Percentiles rank a stretch among this genome's conserved stretches.
Evolutionary conservation across 768 basidiomycete species (phyloP).

Genomic region (Termitomyces sp.): DNA sequence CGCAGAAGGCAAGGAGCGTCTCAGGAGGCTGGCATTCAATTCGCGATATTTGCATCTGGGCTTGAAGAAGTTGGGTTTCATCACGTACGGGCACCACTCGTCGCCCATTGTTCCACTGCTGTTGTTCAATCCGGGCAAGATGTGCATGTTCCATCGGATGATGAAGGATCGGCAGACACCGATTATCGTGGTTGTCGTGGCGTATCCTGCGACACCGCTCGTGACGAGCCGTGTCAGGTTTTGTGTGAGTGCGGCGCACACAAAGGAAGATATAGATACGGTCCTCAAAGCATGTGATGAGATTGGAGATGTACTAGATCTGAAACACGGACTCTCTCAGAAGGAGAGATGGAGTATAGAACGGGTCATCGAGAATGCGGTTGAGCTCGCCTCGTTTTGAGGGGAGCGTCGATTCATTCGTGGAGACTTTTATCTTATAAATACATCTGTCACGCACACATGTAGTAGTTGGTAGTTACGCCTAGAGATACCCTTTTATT

Average conservation of each 20-base stretch:
- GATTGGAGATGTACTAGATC: slow-evolving; percentile 81
- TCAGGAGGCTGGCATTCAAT: slow-evolving; percentile 92
- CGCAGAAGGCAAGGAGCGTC: slow-evolving; percentile 72
- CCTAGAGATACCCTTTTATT: neutral
- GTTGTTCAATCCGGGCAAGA: slow-evolving; percentile 90
- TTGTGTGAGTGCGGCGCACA: slow-evolving; percentile 92
- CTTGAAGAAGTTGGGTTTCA: slow-evolving; percentile 89
- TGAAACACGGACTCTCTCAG: slow-evolving; percentile 65
- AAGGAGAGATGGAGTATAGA: slow-evolving; percentile 75
- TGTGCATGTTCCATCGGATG: slow-evolving; percentile 85
- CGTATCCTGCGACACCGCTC: slow-evolving; percentile 86
- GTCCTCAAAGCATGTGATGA: slow-evolving; percentile 87
- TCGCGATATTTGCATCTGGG: slow-evolving; percentile 85
- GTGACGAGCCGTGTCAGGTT: slow-evolving; percentile 87
- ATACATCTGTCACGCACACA: neutral
- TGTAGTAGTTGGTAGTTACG: neutral
- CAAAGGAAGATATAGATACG: slow-evolving; percentile 92
- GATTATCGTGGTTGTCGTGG: slow-evolving; percentile 85
- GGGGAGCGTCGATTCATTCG: neutral
- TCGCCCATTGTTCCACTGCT: slow-evolving; percentile 93
- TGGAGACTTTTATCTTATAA: neutral
- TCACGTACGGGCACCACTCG: slow-evolving; percentile 87
- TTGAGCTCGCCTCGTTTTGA: slow-evolving; percentile 48
- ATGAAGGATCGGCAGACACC: slow-evolving; percentile 79
- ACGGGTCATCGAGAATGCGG: slow-evolving; percentile 62